Percentiles rank a stretch among this genome's conserved stretches.
Evolutionary conservation across 1,139 yeast genomes (phyloP).

Genomic region (Scheffersomyces lignicola): DNA sequence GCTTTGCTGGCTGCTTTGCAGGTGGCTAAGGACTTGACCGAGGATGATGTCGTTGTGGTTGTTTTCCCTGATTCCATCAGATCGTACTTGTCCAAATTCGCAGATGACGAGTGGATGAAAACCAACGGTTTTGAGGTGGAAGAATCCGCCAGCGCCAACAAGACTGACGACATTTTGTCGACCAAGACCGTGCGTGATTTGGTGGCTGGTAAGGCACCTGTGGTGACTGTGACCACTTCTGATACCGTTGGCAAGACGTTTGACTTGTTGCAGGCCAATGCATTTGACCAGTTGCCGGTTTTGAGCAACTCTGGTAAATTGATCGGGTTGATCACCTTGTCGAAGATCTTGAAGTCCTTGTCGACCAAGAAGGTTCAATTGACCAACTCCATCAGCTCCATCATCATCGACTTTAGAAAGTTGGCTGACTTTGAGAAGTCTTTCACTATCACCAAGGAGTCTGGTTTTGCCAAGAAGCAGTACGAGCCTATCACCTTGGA

Average conservation of each 20-base stretch:
- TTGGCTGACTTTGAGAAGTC: slow-evolving; percentile 70
- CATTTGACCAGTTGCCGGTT: slow-evolving; percentile 86
- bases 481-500: slow-evolving; percentile 69
- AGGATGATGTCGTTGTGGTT: slow-evolving; percentile 75
- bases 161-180: slow-evolving; percentile 52
- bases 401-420: slow-evolving; percentile 74
- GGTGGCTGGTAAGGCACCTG: slow-evolving; percentile 68
- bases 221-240: slow-evolving; percentile 66
- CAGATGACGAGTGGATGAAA: slow-evolving; percentile 91
- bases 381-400: slow-evolving; percentile 59
- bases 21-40: slow-evolving; percentile 69
- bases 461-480: slow-evolving; percentile 61
- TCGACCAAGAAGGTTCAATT: slow-evolving; percentile 63
- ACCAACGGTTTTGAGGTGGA: slow-evolving; percentile 68
- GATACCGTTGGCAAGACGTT: slow-evolving; percentile 69
- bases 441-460: slow-evolving; percentile 60
- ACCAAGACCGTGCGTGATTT: slow-evolving; percentile 62
- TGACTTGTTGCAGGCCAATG: slow-evolving; percentile 70
- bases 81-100: slow-evolving; percentile 84
- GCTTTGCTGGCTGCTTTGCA: slow-evolving; percentile 80
- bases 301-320: slow-evolving; percentile 60
- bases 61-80: slow-evolving; percentile 87
- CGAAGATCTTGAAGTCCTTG: slow-evolving; percentile 67
- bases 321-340: slow-evolving; percentile 76
- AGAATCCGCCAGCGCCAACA: slow-evolving; percentile 37